Base-by-base conservation (phyloP, 1,284 basidiomycete species). In the Fomitopsis betulina region DNA sequence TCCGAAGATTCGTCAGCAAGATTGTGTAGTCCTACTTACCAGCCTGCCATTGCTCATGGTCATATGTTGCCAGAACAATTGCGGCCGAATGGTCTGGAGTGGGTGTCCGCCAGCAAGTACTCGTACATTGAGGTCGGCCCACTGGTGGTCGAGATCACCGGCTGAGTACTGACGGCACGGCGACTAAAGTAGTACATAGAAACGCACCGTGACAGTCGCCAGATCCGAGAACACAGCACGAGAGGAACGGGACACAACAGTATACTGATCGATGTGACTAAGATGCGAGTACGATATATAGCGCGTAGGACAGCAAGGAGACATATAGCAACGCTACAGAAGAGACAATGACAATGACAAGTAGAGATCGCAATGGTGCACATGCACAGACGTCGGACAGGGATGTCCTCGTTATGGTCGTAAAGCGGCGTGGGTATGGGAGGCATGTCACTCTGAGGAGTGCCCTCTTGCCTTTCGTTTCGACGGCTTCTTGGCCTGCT, bases 391-490 rank as follows among this genome's bases (percentile, higher is more conserved):
- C n/a, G n/a, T n/a, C n/a, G 23, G 45, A 30, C 30, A 47, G 32
- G 17, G 12, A 39, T 23, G 5, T 32, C 33, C 30, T 42, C 21
- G 17, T 45, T 19, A 56, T 12, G 49, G 33, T 45, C 45, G 55
- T 25, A 23, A 30, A 33, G 15, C 45, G 49, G 35, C 43, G 33
- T 19, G 32, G 23, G 15, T 15, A 17, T 12, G 30, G 21, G 33
- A 42, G 25, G 13, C 15, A 30, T 5, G 35, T 65, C 54, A 66
- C 23, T 59, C 63, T 32, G 61, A 62, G 5, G 61, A 63, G 10
- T 61, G 57, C 39, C 61, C 62, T 45, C 59, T 63, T 25, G 63
- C 60, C 15, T 60, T 63, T 56, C 61, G 61, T 58, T 60, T 61
- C 9, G 61, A 60, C 27, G 63, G 62, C 53, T 63, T 64, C 60